These are phyloP conservation scores for Gossypioides kirkii DNA, from an alignment of 345 rosid genomes.

Conservation along the genomic window DNA sequence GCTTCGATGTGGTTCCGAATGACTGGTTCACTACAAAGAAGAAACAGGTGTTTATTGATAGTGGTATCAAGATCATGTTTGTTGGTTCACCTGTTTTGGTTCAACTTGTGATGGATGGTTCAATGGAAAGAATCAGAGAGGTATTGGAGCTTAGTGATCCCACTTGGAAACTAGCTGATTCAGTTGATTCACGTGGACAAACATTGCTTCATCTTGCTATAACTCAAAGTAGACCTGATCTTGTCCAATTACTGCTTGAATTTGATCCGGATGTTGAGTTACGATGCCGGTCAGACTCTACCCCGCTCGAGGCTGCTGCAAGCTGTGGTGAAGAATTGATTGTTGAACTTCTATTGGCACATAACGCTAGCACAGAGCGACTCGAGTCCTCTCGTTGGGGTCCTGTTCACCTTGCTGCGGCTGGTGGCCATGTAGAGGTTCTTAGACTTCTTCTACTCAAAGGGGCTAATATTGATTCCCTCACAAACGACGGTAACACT, in stretches of 20 bases:
- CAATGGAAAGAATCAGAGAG: slow-evolving; percentile 52
- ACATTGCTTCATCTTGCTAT: slow-evolving; percentile 55
- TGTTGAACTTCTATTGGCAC: slow-evolving; percentile 51
- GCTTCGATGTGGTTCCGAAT: slow-evolving; percentile 35
- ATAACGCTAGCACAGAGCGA: slow-evolving; percentile 36
- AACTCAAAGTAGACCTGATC: slow-evolving; percentile 37
- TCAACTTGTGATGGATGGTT: slow-evolving; percentile 42
- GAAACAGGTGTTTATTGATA: slow-evolving; percentile 57
- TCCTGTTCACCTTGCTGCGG: slow-evolving; percentile 45
- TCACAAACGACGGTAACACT: slow-evolving; percentile 43
- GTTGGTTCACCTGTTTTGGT: slow-evolving; percentile 46
- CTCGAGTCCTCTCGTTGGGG: slow-evolving; percentile 39
- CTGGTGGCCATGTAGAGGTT: slow-evolving; percentile 40
- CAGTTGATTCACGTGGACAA: slow-evolving; percentile 37
- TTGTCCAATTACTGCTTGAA: slow-evolving; percentile 55
- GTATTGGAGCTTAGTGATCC: slow-evolving; percentile 51
- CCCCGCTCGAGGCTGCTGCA: slow-evolving; percentile 45
- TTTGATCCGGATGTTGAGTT: slow-evolving; percentile 42
- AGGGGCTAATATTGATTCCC: slow-evolving; percentile 36
- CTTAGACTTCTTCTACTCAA: slow-evolving; percentile 48
- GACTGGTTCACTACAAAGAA: slow-evolving; percentile 58
- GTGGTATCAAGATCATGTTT: slow-evolving; percentile 54
- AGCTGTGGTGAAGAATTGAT: slow-evolving; percentile 44
- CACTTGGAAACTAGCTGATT: slow-evolving; percentile 36
- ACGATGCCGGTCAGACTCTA: slow-evolving; percentile 31